Conservation (phyloP, 1,284 basidiomycete genomes). For the Ceratobasidium sp. region DNA sequence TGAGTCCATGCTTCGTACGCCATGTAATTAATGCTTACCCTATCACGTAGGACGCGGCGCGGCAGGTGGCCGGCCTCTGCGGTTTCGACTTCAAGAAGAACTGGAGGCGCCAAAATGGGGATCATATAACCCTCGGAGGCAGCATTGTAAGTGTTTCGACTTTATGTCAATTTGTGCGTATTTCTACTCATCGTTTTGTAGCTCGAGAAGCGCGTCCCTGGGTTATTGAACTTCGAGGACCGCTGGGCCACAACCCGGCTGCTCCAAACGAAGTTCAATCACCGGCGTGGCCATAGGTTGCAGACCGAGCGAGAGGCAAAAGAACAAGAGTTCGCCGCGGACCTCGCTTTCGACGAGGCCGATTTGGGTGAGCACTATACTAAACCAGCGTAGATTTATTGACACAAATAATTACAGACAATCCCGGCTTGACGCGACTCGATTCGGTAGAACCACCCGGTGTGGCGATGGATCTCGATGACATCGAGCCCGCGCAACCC, state of each 20-base stretch:
- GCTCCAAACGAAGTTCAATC: slow-evolving; percentile 25
- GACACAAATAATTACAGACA: not conserved
- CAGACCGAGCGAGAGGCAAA: not conserved
- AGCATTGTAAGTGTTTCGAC: not conserved
- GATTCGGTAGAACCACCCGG: not conserved
- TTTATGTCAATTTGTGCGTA: not conserved
- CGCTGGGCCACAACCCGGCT: slow-evolving; percentile 12
- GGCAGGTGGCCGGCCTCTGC: not conserved
- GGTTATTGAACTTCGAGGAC: not conserved
- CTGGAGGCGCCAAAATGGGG: slow-evolving; percentile 8
- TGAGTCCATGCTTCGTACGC: not conserved
- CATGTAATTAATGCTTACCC: not conserved
- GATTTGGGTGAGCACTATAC: not conserved
- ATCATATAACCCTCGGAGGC: not conserved
- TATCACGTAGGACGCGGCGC: not conserved
- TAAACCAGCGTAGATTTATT: not conserved
- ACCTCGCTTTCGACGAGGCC: not conserved
- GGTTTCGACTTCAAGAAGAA: not conserved
- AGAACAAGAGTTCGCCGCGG: not conserved
- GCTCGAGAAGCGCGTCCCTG: slow-evolving; percentile 22
- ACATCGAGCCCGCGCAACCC: not conserved
- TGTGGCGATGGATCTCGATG: not conserved
- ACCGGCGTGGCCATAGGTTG: slow-evolving; percentile 1
- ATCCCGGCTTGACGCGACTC: not conserved
- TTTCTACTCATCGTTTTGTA: not conserved